Conservation (phyloP, 1,284 basidiomycete genomes). For the Apiotrichum akiyoshidainum region DNA sequence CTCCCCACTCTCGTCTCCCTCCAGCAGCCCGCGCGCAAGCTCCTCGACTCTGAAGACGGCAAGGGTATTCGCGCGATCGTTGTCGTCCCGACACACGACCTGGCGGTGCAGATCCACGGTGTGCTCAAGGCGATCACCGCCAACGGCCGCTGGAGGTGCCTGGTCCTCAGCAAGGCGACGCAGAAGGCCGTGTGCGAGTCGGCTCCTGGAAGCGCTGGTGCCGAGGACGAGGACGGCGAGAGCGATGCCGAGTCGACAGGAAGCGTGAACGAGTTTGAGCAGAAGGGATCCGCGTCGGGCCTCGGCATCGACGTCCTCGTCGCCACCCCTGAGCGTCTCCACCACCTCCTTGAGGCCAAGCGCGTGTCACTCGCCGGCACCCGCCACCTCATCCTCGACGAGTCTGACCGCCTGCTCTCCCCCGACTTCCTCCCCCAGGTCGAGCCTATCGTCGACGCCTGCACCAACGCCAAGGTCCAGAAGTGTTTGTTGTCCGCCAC, state of each 20-base stretch:
- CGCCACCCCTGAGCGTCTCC: conserved; percentile 50
- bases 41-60: conserved; percentile 44
- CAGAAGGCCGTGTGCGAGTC: conserved; percentile 48
- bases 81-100: conserved; percentile 87
- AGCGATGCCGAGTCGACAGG: conserved; percentile 10
- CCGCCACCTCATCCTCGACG: conserved; percentile 78
- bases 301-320: conserved; percentile 49
- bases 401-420: conserved; percentile 87
- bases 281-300: background rate
- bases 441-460: conserved; percentile 81
- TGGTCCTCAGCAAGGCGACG: conserved; percentile 79
- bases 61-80: conserved; percentile 74
- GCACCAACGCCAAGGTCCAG: conserved; percentile 67
- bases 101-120: conserved; percentile 94
- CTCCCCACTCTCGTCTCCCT: conserved; percentile 72
- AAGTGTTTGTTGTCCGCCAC: conserved; percentile 95
- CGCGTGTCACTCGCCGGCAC: conserved; percentile 68
- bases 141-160: conserved; percentile 76
- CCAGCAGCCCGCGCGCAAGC: conserved; percentile 57
- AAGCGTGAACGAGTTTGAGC: conserved; percentile 10
- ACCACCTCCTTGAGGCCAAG: conserved; percentile 63
- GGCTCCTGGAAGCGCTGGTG: conserved; percentile 25
- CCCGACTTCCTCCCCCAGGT: conserved; percentile 83
- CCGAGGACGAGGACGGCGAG: conserved; percentile 18
- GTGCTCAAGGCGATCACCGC: conserved; percentile 63